phyloP scores from a whole-genome alignment of 768 basidiomycete genomes.

The Candolleomyces aberdarensis region DNA sequence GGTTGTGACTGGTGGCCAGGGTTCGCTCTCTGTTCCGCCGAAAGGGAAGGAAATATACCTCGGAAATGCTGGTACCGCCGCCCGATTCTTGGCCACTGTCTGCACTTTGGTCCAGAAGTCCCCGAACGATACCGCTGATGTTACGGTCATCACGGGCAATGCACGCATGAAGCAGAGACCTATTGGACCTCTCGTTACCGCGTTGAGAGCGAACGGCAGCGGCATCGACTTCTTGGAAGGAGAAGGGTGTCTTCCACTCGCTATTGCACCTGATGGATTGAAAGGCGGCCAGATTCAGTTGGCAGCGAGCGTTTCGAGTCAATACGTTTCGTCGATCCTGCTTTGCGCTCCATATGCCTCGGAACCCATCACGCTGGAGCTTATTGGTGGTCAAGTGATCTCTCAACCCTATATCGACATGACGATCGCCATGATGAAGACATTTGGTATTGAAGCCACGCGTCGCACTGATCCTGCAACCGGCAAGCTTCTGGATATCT shows the following conservation, averaged over 20 bases:
- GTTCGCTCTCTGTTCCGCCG: conserved; percentile 71
- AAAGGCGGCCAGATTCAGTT: conserved; percentile 80
- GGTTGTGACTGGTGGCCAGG: conserved; percentile 85
- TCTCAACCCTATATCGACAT: conserved; percentile 99
- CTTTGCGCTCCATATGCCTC: conserved; percentile 93
- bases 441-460: conserved; percentile 79
- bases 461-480: conserved; percentile 59
- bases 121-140: conserved; percentile 33
- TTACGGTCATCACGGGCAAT: conserved; percentile 92
- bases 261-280: conserved; percentile 80
- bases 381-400: conserved; percentile 93
- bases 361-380: conserved; percentile 80
- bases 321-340: conserved; percentile 97
- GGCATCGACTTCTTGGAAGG: conserved; percentile 75
- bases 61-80: conserved; percentile 96
- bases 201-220: conserved; percentile 79
- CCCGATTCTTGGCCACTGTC: conserved; percentile 95
- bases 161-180: conserved; percentile 99
- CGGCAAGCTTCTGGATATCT: conserved; percentile 70
- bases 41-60: conserved; percentile 90
- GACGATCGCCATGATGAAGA: conserved; percentile 97
- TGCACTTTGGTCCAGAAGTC: conserved; percentile 77
- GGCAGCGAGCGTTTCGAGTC: conserved; percentile 92
- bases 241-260: conserved; percentile 83
- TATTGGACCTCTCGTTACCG: conserved; percentile 91